Conservation (phyloP, 2,329 filamentous ascomycete species). For the Beauveria caledonica region DNA sequence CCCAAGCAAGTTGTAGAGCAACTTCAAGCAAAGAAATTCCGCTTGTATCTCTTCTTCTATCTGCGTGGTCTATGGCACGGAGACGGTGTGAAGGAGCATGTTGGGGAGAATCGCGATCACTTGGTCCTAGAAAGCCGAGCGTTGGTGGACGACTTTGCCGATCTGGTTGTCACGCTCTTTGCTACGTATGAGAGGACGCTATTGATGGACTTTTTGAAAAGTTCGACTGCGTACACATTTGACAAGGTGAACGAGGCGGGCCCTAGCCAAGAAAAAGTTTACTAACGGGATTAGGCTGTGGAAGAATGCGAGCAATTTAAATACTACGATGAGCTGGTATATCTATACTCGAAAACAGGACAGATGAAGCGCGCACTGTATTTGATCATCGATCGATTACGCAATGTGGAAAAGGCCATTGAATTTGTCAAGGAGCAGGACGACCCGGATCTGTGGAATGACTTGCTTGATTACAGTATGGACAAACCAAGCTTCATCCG, state of each 20-base stretch:
- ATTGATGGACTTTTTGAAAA: conserved; percentile 79
- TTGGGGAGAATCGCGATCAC: conserved; percentile 46
- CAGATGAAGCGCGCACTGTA: conserved; percentile 86
- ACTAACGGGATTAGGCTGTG: conserved; percentile 40
- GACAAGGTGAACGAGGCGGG: conserved; percentile 47
- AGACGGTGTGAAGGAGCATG: conserved; percentile 50
- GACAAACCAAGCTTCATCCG: conserved; percentile 94
- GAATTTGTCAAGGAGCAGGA: conserved; percentile 90
- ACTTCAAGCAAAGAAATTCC: conserved; percentile 56
- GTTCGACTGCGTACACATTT: conserved; percentile 81
- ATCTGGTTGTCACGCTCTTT: conserved; percentile 79
- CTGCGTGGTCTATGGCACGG: conserved; percentile 79
- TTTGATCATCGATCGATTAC: conserved; percentile 88
- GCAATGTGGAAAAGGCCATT: conserved; percentile 87
- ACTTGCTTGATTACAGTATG: conserved; percentile 92
- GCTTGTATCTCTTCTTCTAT: conserved; percentile 86
- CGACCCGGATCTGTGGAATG: conserved; percentile 89
- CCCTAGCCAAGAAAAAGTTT: background rate
- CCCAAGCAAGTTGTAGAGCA: conserved; percentile 72
- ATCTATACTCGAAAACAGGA: conserved; percentile 89
- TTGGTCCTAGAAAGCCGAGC: conserved; percentile 52
- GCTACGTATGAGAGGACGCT: conserved; percentile 72
- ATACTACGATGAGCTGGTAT: conserved; percentile 90
- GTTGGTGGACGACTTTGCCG: conserved; percentile 78
- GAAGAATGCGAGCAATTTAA: conserved; percentile 72